Conservation (phyloP, 768 basidiomycete species). For the Boletus tomentosulus region DNA sequence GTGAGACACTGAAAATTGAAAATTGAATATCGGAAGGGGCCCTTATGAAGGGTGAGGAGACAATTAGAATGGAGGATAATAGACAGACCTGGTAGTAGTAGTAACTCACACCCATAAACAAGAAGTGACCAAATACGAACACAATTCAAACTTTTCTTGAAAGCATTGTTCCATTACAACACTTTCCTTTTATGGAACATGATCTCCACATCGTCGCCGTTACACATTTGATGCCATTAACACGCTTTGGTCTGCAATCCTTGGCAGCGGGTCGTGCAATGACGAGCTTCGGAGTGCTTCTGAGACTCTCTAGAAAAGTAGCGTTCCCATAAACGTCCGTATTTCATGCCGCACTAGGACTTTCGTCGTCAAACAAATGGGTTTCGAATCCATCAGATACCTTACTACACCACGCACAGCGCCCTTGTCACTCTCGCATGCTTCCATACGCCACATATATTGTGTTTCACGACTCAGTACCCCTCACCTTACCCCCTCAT, state of each 20-base stretch:
- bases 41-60: constrained; percentile 17
- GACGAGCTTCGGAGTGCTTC: neutral
- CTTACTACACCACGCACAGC: neutral
- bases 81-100: neutral
- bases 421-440: neutral
- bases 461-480: constrained; percentile 10
- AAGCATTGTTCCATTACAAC: constrained; percentile 23
- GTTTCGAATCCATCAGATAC: neutral
- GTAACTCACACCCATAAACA: constrained; percentile 15
- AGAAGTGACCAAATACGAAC: constrained; percentile 1
- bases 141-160: neutral
- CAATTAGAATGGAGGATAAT: constrained; percentile 15
- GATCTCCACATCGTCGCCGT: neutral
- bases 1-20: neutral
- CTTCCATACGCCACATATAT: neutral
- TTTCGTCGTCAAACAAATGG: neutral
- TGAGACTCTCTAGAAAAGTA: too few species aligned
- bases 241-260: neutral
- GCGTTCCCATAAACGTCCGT: too few species aligned
- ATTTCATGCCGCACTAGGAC: neutral
- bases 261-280: neutral
- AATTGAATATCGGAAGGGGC: neutral
- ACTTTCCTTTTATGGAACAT: constrained; percentile 17
- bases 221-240: neutral
- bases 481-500: constrained; percentile 7